phyloP scores from a whole-genome alignment of 768 basidiomycete species.

The Multifurca ochricompacta region DNA sequence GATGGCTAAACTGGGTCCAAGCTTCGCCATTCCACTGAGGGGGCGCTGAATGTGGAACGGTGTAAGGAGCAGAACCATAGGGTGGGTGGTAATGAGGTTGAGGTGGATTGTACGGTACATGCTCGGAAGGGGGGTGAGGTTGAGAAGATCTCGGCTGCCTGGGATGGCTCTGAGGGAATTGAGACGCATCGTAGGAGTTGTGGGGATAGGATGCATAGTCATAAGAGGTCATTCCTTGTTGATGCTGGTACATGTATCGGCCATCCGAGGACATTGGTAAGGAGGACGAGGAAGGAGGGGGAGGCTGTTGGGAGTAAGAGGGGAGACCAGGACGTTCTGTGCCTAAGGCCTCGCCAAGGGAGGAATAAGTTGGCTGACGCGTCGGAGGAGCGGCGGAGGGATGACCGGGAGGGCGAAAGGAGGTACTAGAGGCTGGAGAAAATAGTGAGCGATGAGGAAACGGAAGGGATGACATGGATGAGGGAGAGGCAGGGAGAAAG shows the following conservation, averaged over 20 bases:
- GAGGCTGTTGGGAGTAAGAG: slow-evolving; percentile 17
- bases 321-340: slow-evolving; percentile 9
- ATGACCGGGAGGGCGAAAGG: slow-evolving; percentile 13
- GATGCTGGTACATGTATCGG: slow-evolving; percentile 48
- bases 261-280: slow-evolving; percentile 42
- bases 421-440: slow-evolving; percentile 16
- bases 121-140: slow-evolving; percentile 26
- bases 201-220: slow-evolving; percentile 40
- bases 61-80: slow-evolving; percentile 20
- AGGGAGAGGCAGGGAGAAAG: background rate
- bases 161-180: slow-evolving; percentile 25
- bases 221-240: slow-evolving; percentile 39
- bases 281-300: slow-evolving; percentile 7
- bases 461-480: slow-evolving; percentile 12
- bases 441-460: slow-evolving; percentile 16
- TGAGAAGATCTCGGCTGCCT: slow-evolving; percentile 25
- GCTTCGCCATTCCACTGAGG: slow-evolving; percentile 21
- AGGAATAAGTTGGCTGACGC: slow-evolving; percentile 21
- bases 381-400: slow-evolving; percentile 14
- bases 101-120: slow-evolving; percentile 22
- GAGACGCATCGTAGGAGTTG: slow-evolving; percentile 27
- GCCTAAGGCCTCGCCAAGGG: slow-evolving; percentile 23
- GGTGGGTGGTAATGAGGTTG: slow-evolving; percentile 19
- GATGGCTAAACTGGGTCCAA: slow-evolving; percentile 19
- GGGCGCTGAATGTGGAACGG: slow-evolving; percentile 16